Evolutionary conservation across 257 asterid genomes (phyloP).

Genomic region (Penstemon barbatus): DNA sequence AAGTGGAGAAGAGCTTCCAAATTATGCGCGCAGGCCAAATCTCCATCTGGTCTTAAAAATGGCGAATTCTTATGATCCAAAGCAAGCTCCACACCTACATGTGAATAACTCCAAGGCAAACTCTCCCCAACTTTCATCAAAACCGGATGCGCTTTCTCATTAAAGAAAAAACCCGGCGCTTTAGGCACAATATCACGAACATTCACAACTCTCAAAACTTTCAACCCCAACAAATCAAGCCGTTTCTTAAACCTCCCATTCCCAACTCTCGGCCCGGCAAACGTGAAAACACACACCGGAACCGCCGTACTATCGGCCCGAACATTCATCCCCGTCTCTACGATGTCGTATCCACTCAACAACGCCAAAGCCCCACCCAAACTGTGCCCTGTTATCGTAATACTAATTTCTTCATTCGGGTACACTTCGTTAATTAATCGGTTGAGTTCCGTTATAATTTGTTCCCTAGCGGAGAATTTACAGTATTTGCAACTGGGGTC

Average conservation of each 20-base stretch:
- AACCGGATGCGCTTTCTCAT: constrained; percentile 36
- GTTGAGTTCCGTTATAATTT: constrained; percentile 33
- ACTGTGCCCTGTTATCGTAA: constrained; percentile 47
- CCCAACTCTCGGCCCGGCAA: constrained; percentile 60
- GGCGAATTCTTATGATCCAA: constrained; percentile 54
- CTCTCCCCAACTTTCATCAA: constrained; percentile 31
- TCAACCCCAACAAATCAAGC: constrained; percentile 40
- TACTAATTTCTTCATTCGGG: constrained; percentile 41
- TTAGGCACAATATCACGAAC: constrained; percentile 52
- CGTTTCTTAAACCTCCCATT: constrained; percentile 46
- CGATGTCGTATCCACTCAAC: constrained; percentile 44
- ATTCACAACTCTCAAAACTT: constrained; percentile 53
- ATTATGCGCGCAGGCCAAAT: constrained; percentile 45
- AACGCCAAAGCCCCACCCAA: constrained; percentile 46
- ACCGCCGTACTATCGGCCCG: constrained; percentile 7
- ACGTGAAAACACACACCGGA: constrained; percentile 44
- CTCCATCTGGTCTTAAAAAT: constrained; percentile 36
- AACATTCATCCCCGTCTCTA: constrained; percentile 35
- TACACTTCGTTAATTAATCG: constrained; percentile 35
- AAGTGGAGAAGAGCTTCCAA: constrained; percentile 58
- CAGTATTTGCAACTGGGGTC: constrained; percentile 38
- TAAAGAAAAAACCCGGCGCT: constrained; percentile 46
- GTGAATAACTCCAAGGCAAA: constrained; percentile 57
- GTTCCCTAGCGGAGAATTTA: constrained; percentile 41
- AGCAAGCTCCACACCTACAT: constrained; percentile 52